Evolutionary conservation across 805 yeast species (phyloP), one percentile per base, ranked within the genome.

Genomic region (Naumovozyma baii): DNA sequence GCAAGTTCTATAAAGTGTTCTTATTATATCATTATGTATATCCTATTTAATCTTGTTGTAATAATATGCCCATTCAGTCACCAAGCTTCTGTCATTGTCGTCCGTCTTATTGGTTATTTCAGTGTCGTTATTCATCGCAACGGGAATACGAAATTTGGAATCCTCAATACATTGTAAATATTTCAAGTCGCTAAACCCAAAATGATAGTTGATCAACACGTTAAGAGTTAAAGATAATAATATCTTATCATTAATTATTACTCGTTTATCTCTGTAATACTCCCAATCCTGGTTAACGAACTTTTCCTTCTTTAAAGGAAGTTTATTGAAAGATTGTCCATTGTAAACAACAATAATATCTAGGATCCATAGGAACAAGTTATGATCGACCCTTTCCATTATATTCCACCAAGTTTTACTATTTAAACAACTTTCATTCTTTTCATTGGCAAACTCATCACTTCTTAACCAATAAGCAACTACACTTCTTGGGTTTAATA

Each of bases 131-230:
- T 7, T 7, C 10, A 22, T 22, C 12, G 51, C 44, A 39, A 51
- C 36, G 35, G 61, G 52, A 25, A 54, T 49, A 33, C 52, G 39
- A 34, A 50, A 50, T 9, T 43, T 40, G 28, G 31, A 32, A 19
- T 53, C 58, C 12, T 45, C 42, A 14, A 55, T 22, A 16, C 43
- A 43, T 3, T 50, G 41, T 15, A 67, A 45, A 7, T 56, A 52
- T 16, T 51, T 51, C 38, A 67, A 44, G 38, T 57, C 59, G 33
- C 57, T 54, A 43, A 63, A 74, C 2, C 78, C 78, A 51, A 66
- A 72, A 51, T 74, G 78, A 48, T 71, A 67, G 43, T 73, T 69
- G 35, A 66, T 53, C 22, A 72, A 47, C 4, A 73, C 56, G n/a
- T 68, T 64, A 20, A 69, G 36, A 9, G 67, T 47, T 14, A 70